Conservation (phyloP, 2,329 filamentous ascomycete species). For the Sclerotinia subarctica region DNA sequence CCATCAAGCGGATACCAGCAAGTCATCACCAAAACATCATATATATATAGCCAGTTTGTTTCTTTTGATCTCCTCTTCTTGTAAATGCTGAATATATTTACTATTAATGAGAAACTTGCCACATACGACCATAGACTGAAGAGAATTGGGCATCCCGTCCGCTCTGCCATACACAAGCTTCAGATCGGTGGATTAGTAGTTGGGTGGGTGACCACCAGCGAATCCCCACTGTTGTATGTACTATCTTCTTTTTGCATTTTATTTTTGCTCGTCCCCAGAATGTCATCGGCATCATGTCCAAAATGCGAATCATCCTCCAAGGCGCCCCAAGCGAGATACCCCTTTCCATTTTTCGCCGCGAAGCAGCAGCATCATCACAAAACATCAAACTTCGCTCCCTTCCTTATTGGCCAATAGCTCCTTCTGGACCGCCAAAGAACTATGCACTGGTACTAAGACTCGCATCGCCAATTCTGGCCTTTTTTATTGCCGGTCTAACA, state of each 20-base stretch:
- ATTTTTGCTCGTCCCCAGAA: background rate
- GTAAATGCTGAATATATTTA: background rate
- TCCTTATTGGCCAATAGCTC: background rate
- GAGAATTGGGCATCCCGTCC: constrained; percentile 19
- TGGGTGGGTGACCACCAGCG: constrained; percentile 15
- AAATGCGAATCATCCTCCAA: background rate
- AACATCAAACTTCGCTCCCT: background rate
- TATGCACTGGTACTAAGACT: constrained; percentile 43
- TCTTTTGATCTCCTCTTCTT: background rate
- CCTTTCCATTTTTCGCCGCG: background rate
- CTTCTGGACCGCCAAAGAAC: background rate
- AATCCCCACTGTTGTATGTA: constrained; percentile 13
- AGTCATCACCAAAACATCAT: background rate
- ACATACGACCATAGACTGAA: constrained; percentile 20
- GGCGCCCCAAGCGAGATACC: background rate
- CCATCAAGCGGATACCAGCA: background rate
- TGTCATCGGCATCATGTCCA: background rate
- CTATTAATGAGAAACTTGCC: rapidly evolving
- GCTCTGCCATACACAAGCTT: constrained; percentile 19
- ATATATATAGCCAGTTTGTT: too few relatives aligned
- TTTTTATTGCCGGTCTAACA: constrained; percentile 64
- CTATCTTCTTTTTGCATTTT: background rate
- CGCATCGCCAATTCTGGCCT: constrained; percentile 56
- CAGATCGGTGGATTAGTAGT: constrained; percentile 18
- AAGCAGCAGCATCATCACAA: constrained; percentile 28